phyloP scores from a whole-genome alignment of 2,329 filamentous ascomycete species.

The Domatiomyces catenatus region DNA sequence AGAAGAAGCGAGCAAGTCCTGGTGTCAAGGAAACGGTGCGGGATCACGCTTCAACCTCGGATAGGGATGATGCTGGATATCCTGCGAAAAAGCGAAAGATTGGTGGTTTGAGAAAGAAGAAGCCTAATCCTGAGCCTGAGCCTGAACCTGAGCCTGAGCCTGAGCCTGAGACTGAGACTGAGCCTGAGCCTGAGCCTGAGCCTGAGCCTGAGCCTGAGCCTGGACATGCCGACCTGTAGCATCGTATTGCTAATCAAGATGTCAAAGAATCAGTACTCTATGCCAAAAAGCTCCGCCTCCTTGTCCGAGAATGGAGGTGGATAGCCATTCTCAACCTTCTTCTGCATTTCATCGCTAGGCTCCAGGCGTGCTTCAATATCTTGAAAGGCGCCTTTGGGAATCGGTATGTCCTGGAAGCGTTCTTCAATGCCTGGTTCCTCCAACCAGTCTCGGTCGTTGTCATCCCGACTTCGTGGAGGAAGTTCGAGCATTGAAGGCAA shows the following conservation, averaged over 20 bases:
- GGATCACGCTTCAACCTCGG: not conserved
- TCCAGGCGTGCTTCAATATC: not conserved
- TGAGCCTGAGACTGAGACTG: not conserved
- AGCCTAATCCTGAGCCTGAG: too few relatives aligned
- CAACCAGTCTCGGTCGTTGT: not conserved
- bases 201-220: too few relatives aligned
- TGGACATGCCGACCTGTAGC: too few relatives aligned
- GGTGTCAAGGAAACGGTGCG: not conserved
- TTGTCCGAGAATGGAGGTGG: not conserved
- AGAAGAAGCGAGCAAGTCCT: not conserved
- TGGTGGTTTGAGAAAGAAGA: not conserved
- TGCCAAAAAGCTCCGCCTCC: not conserved
- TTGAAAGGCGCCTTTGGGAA: not conserved
- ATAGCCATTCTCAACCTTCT: not conserved
- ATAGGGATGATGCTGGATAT: not conserved
- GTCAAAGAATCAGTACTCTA: not conserved
- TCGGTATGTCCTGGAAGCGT: not conserved
- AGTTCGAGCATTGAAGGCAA: not conserved
- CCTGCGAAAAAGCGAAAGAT: conserved; percentile 30
- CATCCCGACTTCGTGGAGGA: not conserved
- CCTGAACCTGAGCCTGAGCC: not conserved
- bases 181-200: too few relatives aligned
- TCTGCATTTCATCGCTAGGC: not conserved
- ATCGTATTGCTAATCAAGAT: too few relatives aligned
- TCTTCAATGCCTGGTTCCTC: not conserved